Evolutionary conservation across 768 basidiomycete genomes (phyloP), one percentile per base, ranked within the genome.

Genomic region (Mrakia hoshinonis): DNA sequence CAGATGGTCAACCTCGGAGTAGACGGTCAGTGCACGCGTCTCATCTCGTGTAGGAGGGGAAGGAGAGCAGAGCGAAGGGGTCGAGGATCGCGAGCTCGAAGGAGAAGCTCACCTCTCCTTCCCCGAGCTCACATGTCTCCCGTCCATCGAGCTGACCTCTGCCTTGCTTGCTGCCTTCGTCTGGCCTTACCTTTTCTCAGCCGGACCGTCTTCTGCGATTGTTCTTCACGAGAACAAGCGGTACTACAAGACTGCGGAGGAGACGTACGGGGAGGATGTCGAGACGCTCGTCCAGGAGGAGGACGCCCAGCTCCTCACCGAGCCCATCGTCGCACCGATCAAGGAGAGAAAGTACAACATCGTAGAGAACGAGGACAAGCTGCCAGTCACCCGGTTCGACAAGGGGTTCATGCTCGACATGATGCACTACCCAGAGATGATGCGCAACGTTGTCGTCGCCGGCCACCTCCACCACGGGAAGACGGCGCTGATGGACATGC

Each of bases 391-490:
- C 72, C 87, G 96, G n/a, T 99, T 90, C 80, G 94, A 98, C 82
- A 93, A 94, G 82, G 88, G 90, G 92, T 96, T 93, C 81, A 81
- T 99, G 77, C 82, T 98, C 76, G 93, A 90, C 77, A 87, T 96
- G 86, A 89, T 90, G 76, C 83, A 85, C 13, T 90, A 92, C 79
- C 94, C 93, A 31, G 89, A 92, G 69, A 95, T 93, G 88, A 86
- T 97, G 78, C 87, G 96, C 65, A 98, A 98, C 79, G 90, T 99
- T 34, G 92, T 92, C 65, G 85, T 99, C 22, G 94, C 94, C 20
- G 96, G 96, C 18, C 95, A 98, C 77, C 81, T 99, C 63, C 96
- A 99, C 77, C 96, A 99, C 77, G 96, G 96, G 76, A 99, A 99
- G 82, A 97, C 96, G 0, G 89, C 92, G 1, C 82, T 99, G 61